Evolutionary conservation across 2,329 filamentous ascomycete genomes (phyloP), one percentile per base, ranked within the genome.

Genomic region (Sporothrix inflata): DNA sequence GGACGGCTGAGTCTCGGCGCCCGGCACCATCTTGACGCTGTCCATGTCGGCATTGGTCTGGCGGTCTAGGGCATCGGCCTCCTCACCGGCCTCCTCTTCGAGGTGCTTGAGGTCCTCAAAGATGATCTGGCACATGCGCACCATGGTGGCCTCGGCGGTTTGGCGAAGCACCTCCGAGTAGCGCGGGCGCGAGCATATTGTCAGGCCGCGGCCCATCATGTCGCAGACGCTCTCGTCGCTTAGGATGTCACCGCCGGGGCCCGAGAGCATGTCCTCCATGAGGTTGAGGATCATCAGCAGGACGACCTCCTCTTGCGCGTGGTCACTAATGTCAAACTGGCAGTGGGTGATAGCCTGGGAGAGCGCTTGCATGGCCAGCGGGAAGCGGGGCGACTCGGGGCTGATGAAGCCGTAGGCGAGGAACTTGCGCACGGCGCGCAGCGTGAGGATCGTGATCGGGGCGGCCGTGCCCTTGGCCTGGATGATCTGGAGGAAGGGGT

Each of bases 61-160:
- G 76, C 88, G 88, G 71, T 94, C 91, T 72, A 92, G 81, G 3
- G 87, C 87, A 47, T 90, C 88, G 7, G 88, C 82, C 74, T 92
- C 89, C 49, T 91, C 88, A 14, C 89, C 89, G 27, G 90, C 88
- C 78, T 94, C 91, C 63, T 92, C 87, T 77, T 97, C 93, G 8
- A 98, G 84, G 75, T 94, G 90, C 80, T 97, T 97, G 69, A 99
- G 84, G 73, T 97, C 91, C 81, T 94, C 92, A 79, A 99, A 99
- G 77, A 99, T 97, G 76, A 97, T 94, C 82, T 99, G 96, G 79
- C 96, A 98, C 96, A 99, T 99, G 76, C 94, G 93, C 61, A 98
- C 93, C 94, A 99, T 98, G 71, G 94, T 92, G 78, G 97, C 96
- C 82, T 99, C 96, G 1, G 96, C 96, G 24, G 94, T 97, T 75